Conservation (phyloP, 345 rosid genomes). For the Pugionium dolabratum region DNA sequence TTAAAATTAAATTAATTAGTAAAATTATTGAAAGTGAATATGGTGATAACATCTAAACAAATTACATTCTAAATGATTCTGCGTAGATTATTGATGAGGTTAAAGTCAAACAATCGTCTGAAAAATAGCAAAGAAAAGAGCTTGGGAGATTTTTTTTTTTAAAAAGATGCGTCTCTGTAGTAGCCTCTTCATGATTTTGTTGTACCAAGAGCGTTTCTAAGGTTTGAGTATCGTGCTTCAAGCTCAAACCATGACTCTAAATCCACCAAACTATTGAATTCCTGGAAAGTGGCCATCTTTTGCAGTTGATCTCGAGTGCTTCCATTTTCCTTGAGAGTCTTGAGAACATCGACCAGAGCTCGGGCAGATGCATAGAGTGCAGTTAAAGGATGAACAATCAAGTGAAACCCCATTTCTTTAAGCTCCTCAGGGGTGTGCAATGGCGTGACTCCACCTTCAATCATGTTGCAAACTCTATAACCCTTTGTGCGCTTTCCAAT, state of each 20-base stretch:
- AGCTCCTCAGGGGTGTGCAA: slow-evolving; percentile 51
- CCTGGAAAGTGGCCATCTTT: slow-evolving; percentile 51
- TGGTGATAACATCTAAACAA: too few relatives aligned
- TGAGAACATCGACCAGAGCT: slow-evolving; percentile 50
- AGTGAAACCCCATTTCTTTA: slow-evolving; percentile 52
- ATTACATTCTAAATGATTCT: too few relatives aligned
- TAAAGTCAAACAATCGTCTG: too few relatives aligned
- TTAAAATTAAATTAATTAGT: too few relatives aligned
- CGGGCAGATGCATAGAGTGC: slow-evolving; percentile 47
- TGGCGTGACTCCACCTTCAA: slow-evolving; percentile 60
- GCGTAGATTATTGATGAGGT: too few relatives aligned
- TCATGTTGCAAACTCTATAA: slow-evolving; percentile 54
- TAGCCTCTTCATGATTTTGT: slow-evolving; percentile 11
- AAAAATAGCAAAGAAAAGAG: too few relatives aligned
- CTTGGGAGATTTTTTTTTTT: too few relatives aligned
- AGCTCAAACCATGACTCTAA: slow-evolving; percentile 53
- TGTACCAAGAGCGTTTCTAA: slow-evolving; percentile 37
- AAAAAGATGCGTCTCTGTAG: too few relatives aligned
- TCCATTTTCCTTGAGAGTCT: slow-evolving; percentile 46
- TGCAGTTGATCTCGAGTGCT: slow-evolving; percentile 43
- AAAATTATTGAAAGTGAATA: too few relatives aligned
- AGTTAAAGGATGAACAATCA: slow-evolving; percentile 1
- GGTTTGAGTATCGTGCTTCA: slow-evolving; percentile 45
- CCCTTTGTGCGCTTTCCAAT: slow-evolving; percentile 49
- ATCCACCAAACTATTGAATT: slow-evolving; percentile 48